Conservation (phyloP, 192 early-diverging fungal genomes). For the Coemansia sp. region DNA sequence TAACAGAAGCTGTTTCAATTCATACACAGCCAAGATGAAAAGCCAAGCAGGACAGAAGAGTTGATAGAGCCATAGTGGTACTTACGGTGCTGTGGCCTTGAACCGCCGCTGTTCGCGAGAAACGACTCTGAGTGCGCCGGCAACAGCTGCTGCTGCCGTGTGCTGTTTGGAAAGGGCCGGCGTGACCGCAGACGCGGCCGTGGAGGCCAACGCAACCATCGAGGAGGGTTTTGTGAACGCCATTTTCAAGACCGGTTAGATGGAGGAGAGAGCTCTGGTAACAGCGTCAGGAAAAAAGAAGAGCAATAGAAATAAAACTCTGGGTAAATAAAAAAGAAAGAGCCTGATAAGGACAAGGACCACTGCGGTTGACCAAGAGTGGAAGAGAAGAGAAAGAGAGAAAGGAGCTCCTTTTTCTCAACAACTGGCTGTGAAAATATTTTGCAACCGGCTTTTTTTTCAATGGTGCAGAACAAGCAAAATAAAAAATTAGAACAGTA, state of each 20-base stretch:
- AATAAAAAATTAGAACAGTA: too few species aligned
- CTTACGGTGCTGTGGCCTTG: conserved; percentile 54
- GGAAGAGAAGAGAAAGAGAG: too few species aligned
- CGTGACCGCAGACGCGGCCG: conserved; percentile 20
- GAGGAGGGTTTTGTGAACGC: conserved; percentile 32
- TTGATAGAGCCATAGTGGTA: neutral
- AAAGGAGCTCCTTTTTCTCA: too few species aligned
- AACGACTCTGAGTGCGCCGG: conserved; percentile 29
- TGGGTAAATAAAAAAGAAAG: too few species aligned
- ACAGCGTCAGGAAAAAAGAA: too few species aligned
- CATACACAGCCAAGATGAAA: neutral
- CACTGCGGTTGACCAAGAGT: too few species aligned
- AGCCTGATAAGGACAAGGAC: too few species aligned
- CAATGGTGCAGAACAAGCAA: too few species aligned
- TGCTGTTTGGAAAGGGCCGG: conserved; percentile 16
- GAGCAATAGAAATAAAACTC: too few species aligned
- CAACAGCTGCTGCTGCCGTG: conserved; percentile 15
- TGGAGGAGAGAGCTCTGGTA: too few species aligned
- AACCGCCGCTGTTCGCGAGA: conserved; percentile 41
- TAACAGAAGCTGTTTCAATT: neutral
- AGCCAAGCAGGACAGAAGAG: neutral
- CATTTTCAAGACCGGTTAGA: conserved; percentile 17
- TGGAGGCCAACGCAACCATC: conserved; percentile 33
- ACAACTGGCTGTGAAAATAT: too few species aligned
- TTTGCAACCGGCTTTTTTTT: too few species aligned